These are phyloP conservation scores for Aspergillus costaricaensis DNA, from an alignment of 2,329 filamentous ascomycete species.

Conservation along the genomic window DNA sequence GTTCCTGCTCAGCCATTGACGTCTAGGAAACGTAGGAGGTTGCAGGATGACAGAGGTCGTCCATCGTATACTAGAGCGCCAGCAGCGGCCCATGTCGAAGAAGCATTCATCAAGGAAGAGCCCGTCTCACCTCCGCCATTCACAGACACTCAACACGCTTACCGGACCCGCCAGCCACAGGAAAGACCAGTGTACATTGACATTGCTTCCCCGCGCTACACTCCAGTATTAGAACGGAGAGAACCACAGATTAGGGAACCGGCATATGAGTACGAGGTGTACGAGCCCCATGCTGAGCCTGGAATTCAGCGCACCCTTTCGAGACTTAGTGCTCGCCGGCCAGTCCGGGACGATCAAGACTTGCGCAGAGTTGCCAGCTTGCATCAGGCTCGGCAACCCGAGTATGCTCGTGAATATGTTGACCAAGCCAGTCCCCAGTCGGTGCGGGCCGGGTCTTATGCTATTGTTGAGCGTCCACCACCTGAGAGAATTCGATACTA, in stretches of 20 bases:
- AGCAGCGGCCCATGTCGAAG: conserved; percentile 39
- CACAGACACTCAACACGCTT: conserved; percentile 44
- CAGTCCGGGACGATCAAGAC: conserved; percentile 46
- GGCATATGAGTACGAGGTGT: conserved; percentile 40
- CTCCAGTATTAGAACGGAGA: conserved; percentile 36
- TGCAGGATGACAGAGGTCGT: conserved; percentile 40
- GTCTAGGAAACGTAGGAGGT: conserved; percentile 55
- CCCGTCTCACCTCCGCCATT: conserved; percentile 63
- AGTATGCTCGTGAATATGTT: conserved; percentile 46
- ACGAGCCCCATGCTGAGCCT: conserved; percentile 36
- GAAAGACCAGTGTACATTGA: conserved; percentile 53
- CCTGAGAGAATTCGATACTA: conserved; percentile 43
- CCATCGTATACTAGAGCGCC: conserved; percentile 36
- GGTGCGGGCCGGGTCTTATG: conserved; percentile 43
- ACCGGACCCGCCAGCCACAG: conserved; percentile 37
- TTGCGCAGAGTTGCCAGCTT: conserved; percentile 51
- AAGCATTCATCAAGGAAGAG: conserved; percentile 63
- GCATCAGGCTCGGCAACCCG: conserved; percentile 47
- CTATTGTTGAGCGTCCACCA: conserved; percentile 40
- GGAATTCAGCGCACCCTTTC: conserved; percentile 42
- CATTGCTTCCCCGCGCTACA: conserved; percentile 44
- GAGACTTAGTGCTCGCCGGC: conserved; percentile 39
- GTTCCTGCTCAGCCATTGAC: conserved; percentile 45
- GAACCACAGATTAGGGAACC: conserved; percentile 32
- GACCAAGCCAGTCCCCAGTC: conserved; percentile 45